Conservation (phyloP, 2,329 filamentous ascomycete species). For the Ophiostoma sp. region DNA sequence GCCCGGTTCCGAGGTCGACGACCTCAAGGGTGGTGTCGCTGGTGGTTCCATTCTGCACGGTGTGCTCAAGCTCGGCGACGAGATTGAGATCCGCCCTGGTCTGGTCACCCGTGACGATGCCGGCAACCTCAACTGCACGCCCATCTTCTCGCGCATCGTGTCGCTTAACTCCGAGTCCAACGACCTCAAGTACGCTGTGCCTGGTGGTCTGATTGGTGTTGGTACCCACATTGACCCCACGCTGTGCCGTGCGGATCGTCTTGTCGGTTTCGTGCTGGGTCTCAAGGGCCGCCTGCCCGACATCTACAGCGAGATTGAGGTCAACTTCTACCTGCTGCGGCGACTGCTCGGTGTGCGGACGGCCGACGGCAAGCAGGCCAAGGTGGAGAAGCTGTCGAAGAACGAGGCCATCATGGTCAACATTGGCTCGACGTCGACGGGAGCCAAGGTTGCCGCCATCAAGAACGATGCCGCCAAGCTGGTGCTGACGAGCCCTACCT, state of each 20-base stretch:
- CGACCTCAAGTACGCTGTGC: constrained; percentile 96
- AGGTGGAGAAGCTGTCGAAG: constrained; percentile 97
- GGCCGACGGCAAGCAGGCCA: constrained; percentile 97
- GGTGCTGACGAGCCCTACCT: constrained; percentile 87
- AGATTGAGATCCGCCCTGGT: constrained; percentile 98
- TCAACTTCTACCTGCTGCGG: constrained; percentile 98
- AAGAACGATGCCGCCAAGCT: constrained; percentile 98
- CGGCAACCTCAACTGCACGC: constrained; percentile 92
- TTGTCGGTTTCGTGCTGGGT: constrained; percentile 96
- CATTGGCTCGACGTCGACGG: constrained; percentile 95
- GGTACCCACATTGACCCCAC: constrained; percentile 97
- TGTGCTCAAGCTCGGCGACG: constrained; percentile 93
- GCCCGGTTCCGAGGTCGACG: constrained; percentile 96
- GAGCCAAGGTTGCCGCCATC: constrained; percentile 94
- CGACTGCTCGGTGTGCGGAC: constrained; percentile 95
- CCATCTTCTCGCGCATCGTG: constrained; percentile 93
- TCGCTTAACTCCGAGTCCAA: constrained; percentile 97
- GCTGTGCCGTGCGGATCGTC: constrained; percentile 96
- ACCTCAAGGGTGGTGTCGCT: constrained; percentile 97
- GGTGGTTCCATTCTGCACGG: constrained; percentile 96
- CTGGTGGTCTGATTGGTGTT: constrained; percentile 96
- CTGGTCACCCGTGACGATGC: constrained; percentile 94
- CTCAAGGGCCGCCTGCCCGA: constrained; percentile 90
- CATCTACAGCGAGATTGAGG: constrained; percentile 97
- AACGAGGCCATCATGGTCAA: constrained; percentile 99